Evolutionary conservation across 2,329 filamentous ascomycete genomes (phyloP), one percentile per base, ranked within the genome.

Genomic region (Rutstroemia sp.): DNA sequence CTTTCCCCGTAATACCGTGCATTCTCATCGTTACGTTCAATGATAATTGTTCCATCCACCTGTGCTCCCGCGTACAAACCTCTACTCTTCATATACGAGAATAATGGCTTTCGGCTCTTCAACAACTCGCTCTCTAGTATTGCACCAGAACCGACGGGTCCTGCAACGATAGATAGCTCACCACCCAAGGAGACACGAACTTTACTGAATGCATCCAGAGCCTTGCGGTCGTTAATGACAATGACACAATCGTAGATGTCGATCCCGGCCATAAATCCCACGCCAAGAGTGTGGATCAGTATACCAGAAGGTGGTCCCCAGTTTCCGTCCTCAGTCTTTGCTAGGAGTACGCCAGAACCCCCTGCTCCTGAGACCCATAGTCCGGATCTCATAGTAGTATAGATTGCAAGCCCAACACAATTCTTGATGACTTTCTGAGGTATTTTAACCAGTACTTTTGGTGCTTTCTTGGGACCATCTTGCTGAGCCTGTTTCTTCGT

Each of bases 191-290:
- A 94, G 55, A 90, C 84, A 53, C 87, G 82, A 3, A 92, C 75
- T 57, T 85, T 86, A 38, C 88, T 90, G 68, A 96, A 95, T 0
- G 88, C 83, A 63, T 96, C 88, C 48, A 97, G 75, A 6, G 91
- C 90, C 56, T 89, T 81, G 47, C 88, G 83, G 46, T 88, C 91
- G 74, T 95, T 96, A 69, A 96, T 92, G 38, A 96, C 88, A 8
- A 96, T 80, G 14, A 97, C 88, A 67, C 92, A 96, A 71, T 97
- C 92, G 75, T 96, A 97, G 34, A 96, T 91, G 69, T 97, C 92
- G 42, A 96, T 87, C 2, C 92, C 92, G 5, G 92, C 86, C 53
- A 96, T 81, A 68, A 97, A 96, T 38, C 91, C 92, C 37, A 96
- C 79, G 0, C 88, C 90, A 1, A 90, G 83, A 0, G 92, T 96